These are phyloP conservation scores for Cenchrus fungigraminus DNA, from an alignment of 176 grass and related monocot genomes.

Conservation along the genomic window DNA sequence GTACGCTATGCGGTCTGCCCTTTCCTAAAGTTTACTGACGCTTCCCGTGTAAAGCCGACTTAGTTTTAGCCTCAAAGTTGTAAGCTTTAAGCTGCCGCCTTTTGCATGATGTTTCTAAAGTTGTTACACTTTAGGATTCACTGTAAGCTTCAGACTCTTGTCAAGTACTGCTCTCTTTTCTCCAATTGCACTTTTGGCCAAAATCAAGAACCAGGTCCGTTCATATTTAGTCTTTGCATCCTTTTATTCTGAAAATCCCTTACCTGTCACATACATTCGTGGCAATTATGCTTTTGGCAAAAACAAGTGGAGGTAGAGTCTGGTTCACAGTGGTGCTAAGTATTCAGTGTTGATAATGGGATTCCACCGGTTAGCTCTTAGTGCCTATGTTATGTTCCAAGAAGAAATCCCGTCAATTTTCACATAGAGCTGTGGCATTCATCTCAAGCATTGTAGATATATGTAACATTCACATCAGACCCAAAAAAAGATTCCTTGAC, in stretches of 20 bases:
- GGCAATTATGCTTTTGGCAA: not conserved
- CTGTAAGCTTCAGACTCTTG: not conserved
- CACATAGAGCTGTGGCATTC: not conserved
- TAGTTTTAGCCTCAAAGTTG: not conserved
- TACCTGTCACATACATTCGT: not conserved
- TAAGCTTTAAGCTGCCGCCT: not conserved
- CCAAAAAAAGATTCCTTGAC: not conserved
- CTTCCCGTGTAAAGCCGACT: not conserved
- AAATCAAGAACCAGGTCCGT: not conserved
- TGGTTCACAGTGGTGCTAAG: not conserved
- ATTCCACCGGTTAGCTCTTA: not conserved
- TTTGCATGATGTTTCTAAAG: not conserved
- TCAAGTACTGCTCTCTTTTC: not conserved
- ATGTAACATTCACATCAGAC: not conserved
- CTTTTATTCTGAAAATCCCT: not conserved
- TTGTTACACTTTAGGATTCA: not conserved
- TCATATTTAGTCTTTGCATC: not conserved
- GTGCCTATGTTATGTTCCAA: not conserved
- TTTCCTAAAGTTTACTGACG: not conserved
- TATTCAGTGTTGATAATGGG: not conserved
- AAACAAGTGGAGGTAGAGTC: not conserved
- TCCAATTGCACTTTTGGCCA: not conserved
- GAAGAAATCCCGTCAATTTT: not conserved
- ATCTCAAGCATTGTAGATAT: not conserved
- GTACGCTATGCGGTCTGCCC: conserved; percentile 30